Percentiles rank a stretch among this genome's conserved stretches.
phyloP scores from a whole-genome alignment of 192 early-diverging fungal species.

The Umbelopsis vinacea region DNA sequence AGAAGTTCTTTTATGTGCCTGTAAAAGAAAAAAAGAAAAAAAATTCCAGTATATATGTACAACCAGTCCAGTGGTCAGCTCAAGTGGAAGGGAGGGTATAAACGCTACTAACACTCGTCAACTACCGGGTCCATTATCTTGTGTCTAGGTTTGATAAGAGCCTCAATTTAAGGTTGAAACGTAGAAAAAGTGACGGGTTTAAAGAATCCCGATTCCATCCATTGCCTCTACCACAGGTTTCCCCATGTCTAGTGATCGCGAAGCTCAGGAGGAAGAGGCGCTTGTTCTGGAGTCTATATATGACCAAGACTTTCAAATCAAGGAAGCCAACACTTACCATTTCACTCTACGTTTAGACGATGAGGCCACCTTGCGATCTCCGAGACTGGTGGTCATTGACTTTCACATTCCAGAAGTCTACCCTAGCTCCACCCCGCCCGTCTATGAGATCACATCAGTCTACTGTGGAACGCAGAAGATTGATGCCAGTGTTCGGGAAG shows the following conservation, averaged over 20 bases:
- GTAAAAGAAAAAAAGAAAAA: too few relatives aligned
- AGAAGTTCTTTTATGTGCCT: too few relatives aligned
- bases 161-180: too few relatives aligned
- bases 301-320: constrained; percentile 4
- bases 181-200: too few relatives aligned
- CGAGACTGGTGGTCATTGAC: constrained; percentile 28
- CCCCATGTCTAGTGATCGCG: neutral
- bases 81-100: too few relatives aligned
- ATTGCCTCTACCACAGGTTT: too few relatives aligned
- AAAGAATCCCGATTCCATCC: too few relatives aligned
- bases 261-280: constrained; percentile 30
- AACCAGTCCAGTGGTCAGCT: too few relatives aligned
- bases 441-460: constrained; percentile 55
- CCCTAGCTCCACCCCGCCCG: constrained; percentile 46
- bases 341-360: constrained; percentile 37
- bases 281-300: constrained; percentile 31
- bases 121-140: too few relatives aligned
- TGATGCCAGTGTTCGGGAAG: constrained; percentile 38
- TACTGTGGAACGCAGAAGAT: constrained; percentile 59
- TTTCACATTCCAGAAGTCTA: constrained; percentile 55
- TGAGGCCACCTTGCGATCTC: constrained; percentile 25
- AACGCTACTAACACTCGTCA: too few relatives aligned
- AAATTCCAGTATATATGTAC: too few relatives aligned
- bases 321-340: constrained; percentile 14
- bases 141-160: too few relatives aligned